These are phyloP conservation scores for Paramecium primaurelia DNA, from an alignment of 73 alveolate species.

Conservation along the genomic window DNA sequence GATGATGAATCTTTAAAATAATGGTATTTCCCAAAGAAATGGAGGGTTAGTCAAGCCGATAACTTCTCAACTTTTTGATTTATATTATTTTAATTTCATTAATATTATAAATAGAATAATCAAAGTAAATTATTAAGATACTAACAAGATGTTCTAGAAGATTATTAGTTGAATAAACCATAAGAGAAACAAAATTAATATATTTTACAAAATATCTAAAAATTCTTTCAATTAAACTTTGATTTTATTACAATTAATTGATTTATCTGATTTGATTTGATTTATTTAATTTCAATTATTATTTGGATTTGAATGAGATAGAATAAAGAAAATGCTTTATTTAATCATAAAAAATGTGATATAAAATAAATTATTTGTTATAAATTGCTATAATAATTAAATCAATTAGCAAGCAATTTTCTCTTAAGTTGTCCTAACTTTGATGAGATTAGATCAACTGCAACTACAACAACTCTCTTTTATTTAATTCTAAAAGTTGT, in stretches of 20 bases:
- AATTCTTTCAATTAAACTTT: no score
- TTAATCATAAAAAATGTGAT: neutral
- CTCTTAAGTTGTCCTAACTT: constrained; percentile 46
- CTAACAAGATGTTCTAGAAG: no score
- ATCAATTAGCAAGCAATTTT: constrained; percentile 25
- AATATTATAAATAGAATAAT: no score
- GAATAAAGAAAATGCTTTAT: no score
- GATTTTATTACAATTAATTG: no score
- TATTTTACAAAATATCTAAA: no score
- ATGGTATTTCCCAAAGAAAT: constrained; percentile 25
- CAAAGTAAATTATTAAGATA: no score
- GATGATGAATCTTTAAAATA: neutral
- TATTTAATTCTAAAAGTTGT: neutral
- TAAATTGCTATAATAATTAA: neutral
- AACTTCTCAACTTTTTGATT: neutral
- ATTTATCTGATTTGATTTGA: no score
- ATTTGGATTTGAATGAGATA: no score
- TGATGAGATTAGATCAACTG: constrained; percentile 42
- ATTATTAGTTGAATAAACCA: no score
- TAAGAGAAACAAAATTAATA: no score
- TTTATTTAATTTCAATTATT: no score
- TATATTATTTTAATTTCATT: neutral
- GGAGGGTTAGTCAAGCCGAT: neutral
- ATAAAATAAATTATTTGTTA: neutral
- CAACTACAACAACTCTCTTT: constrained; percentile 15